These are phyloP conservation scores for Aegilops umbellulata DNA, from an alignment of 176 grass and related monocot genomes.

Conservation along the genomic window DNA sequence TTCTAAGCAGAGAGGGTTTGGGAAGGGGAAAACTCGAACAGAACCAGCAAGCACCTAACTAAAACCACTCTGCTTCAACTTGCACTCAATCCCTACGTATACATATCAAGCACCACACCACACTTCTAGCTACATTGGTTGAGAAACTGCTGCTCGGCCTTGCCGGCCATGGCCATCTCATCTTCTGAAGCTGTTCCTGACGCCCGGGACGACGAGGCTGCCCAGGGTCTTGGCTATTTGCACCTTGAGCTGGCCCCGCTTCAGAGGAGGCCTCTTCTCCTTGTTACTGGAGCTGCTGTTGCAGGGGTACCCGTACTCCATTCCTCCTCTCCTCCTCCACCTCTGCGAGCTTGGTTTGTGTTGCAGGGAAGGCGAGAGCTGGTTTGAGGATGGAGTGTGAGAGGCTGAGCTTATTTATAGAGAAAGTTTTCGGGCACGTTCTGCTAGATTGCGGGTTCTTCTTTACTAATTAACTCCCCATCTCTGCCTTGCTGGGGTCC, in stretches of 20 bases:
- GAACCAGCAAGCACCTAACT: neutral
- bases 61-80: neutral
- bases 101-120: neutral
- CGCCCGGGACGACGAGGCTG: conserved; percentile 14
- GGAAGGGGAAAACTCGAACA: neutral
- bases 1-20: too few species aligned
- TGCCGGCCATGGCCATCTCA: neutral
- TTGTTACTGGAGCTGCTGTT: neutral
- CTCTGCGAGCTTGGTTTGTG: neutral
- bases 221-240: conserved; percentile 33
- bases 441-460: neutral
- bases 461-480: neutral
- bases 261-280: conserved; percentile 45
- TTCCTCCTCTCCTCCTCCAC: neutral
- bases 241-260: conserved; percentile 57
- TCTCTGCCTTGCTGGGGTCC: neutral
- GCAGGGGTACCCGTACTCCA: conserved; percentile 40
- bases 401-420: conserved; percentile 22
- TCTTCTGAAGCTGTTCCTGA: conserved; percentile 40
- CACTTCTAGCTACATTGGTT: neutral
- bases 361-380: conserved; percentile 1
- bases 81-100: neutral
- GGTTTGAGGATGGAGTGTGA: conserved; percentile 1
- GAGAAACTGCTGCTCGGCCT: neutral
- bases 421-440: neutral